phyloP scores from a whole-genome alignment of 1,284 basidiomycete genomes.

The Chiua sp. region DNA sequence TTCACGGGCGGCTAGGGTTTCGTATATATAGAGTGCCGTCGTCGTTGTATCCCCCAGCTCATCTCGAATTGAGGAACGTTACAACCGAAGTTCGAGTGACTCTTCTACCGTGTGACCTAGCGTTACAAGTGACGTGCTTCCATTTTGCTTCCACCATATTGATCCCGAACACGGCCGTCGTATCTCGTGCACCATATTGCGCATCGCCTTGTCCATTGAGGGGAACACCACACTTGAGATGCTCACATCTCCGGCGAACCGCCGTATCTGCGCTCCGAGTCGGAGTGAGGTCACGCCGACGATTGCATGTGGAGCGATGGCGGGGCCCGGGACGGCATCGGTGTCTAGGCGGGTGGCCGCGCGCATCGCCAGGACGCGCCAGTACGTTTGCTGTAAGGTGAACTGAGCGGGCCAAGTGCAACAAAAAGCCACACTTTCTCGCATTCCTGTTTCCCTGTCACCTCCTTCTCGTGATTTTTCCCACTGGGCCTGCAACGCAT shows the following conservation, averaged over 20 bases:
- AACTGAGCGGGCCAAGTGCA: slow-evolving; percentile 58
- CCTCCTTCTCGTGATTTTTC: slow-evolving; percentile 78
- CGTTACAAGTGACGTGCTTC: too few species aligned
- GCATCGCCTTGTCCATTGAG: slow-evolving; percentile 73
- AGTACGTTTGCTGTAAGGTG: slow-evolving; percentile 51
- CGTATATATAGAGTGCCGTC: too few species aligned
- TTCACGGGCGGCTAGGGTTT: too few species aligned
- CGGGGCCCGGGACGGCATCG: slow-evolving; percentile 34
- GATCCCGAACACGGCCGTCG: slow-evolving; percentile 74
- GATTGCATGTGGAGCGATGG: slow-evolving; percentile 53
- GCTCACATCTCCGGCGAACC: slow-evolving; percentile 64
- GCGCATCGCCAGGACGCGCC: slow-evolving; percentile 56
- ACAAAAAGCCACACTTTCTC: slow-evolving; percentile 58
- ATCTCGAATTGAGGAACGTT: too few species aligned
- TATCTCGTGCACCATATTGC: slow-evolving; percentile 81
- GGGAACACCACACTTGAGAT: slow-evolving; percentile 67
- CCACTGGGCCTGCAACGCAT: slow-evolving; percentile 78
- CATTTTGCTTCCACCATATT: too few species aligned
- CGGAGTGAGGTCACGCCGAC: slow-evolving; percentile 66
- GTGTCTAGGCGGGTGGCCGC: slow-evolving; percentile 56
- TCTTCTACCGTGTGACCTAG: too few species aligned
- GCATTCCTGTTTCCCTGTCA: slow-evolving; percentile 72
- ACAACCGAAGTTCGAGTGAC: too few species aligned
- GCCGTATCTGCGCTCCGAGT: slow-evolving; percentile 66
- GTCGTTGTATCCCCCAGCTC: too few species aligned